phyloP scores from a whole-genome alignment of 129 eudicot species.

The Tagetes patula region DNA sequence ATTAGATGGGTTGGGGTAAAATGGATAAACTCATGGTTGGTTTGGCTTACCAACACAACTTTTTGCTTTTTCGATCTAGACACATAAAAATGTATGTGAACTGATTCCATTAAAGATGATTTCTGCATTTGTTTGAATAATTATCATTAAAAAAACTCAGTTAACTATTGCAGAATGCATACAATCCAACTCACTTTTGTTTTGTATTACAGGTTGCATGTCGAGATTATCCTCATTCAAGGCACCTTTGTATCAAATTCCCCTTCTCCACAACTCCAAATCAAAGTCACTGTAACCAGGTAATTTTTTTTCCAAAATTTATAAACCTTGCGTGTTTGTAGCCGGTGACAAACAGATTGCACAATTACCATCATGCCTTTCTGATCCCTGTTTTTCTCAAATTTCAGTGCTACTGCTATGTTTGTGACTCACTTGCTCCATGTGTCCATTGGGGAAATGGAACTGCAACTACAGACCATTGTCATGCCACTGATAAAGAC shows the following conservation, averaged over 20 bases:
- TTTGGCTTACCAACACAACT: neutral
- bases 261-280: slow-evolving; percentile 35
- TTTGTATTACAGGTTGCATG: slow-evolving; percentile 37
- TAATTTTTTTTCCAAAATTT: slow-evolving; percentile 22
- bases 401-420: slow-evolving; percentile 50
- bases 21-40: neutral
- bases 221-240: slow-evolving; percentile 47
- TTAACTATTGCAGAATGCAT: neutral
- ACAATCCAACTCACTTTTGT: neutral
- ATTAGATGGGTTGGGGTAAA: neutral
- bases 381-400: neutral
- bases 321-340: neutral
- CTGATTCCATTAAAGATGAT: slow-evolving; percentile 14
- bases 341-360: neutral
- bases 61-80: neutral
- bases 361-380: slow-evolving; percentile 14
- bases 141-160: neutral
- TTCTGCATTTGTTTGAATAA: neutral
- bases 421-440: slow-evolving; percentile 46
- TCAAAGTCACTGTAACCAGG: slow-evolving; percentile 46
- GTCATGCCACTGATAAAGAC: slow-evolving; percentile 42
- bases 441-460: slow-evolving; percentile 44
- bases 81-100: neutral
- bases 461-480: slow-evolving; percentile 34
- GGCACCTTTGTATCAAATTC: slow-evolving; percentile 44